Percentiles rank a stretch among this genome's conserved stretches.
phyloP scores from a whole-genome alignment of 2,329 filamentous ascomycete genomes.

The Diaporthe sp. region DNA sequence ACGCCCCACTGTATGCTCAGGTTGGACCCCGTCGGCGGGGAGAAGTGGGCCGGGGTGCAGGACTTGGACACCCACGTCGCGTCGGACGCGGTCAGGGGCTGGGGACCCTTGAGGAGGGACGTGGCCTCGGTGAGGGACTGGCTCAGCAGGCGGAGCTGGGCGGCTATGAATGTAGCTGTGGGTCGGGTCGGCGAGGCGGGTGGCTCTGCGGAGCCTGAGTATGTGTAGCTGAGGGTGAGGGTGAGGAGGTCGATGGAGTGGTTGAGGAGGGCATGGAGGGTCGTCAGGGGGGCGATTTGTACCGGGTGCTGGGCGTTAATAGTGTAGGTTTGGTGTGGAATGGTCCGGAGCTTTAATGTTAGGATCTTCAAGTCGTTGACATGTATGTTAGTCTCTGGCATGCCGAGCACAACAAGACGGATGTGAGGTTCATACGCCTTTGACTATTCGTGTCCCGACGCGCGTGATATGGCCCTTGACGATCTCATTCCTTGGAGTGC shows the following conservation, averaged over 20 bases:
- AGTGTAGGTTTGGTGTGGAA: constrained; percentile 62
- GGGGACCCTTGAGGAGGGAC: constrained; percentile 65
- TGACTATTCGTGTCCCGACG: constrained; percentile 89
- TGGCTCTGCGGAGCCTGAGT: constrained; percentile 69
- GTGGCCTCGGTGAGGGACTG: constrained; percentile 64
- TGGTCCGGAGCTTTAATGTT: constrained; percentile 79
- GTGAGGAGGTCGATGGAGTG: constrained; percentile 85
- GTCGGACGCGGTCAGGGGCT: constrained; percentile 49
- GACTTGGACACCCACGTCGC: constrained; percentile 57
- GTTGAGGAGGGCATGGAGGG: constrained; percentile 81
- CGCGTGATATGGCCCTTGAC: constrained; percentile 94
- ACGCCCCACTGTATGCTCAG: constrained; percentile 81
- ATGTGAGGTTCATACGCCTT: constrained; percentile 72
- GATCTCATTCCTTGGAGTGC: constrained; percentile 85
- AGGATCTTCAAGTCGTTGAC: constrained; percentile 65
- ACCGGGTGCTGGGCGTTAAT: constrained; percentile 62
- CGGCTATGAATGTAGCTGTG: constrained; percentile 61
- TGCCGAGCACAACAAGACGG: neutral
- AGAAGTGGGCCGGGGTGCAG: constrained; percentile 56
- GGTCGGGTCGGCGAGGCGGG: constrained; percentile 52
- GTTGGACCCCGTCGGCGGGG: constrained; percentile 59
- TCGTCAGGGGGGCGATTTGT: constrained; percentile 75
- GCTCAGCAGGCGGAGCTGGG: constrained; percentile 66
- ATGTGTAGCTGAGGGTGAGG: constrained; percentile 72
- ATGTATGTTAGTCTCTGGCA: neutral